A percentile compares a stretch with the other conserved stretches of the same genome.
Evolutionary conservation across 352 stramenopile genomes (phyloP).

Genomic region (Pythium aquatile): DNA sequence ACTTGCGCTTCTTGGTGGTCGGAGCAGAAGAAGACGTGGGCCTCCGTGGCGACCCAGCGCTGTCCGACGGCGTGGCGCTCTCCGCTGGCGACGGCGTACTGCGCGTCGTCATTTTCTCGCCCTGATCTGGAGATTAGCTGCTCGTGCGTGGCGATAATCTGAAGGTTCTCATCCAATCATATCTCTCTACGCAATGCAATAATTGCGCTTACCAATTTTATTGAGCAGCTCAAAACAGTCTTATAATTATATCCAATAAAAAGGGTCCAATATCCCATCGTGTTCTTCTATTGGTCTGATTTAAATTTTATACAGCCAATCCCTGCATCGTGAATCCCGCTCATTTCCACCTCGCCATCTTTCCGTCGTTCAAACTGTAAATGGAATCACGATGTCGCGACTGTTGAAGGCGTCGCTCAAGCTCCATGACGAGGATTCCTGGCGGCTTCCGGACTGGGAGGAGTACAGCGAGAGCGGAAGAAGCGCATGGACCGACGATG

Average conservation of each 20-base stretch:
- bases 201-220: not conserved
- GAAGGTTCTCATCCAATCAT: slow-evolving; percentile 17
- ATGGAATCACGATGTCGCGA: slow-evolving; percentile 1
- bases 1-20: slow-evolving; percentile 12
- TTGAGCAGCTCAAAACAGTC: not conserved
- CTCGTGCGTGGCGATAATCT: not conserved
- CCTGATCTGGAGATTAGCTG: not conserved
- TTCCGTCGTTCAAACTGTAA: slow-evolving; percentile 10
- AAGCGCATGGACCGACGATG: slow-evolving; percentile 26
- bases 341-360: slow-evolving; percentile 5
- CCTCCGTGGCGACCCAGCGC: not conserved
- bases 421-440: slow-evolving; percentile 31
- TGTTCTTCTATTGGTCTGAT: too few relatives aligned
- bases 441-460: slow-evolving; percentile 58
- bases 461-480: slow-evolving; percentile 41
- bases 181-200: not conserved
- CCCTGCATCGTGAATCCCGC: slow-evolving; percentile 4
- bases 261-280: too few relatives aligned
- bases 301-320: slow-evolving; percentile 12
- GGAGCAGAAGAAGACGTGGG: not conserved
- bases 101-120: not conserved
- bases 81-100: not conserved
- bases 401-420: slow-evolving; percentile 5
- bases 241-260: too few relatives aligned
- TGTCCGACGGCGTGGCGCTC: not conserved